Percentiles rank a stretch among this genome's conserved stretches.
Evolutionary conservation across 2,329 filamentous ascomycete species (phyloP).

Genomic region (Phaeophleospora eucalypticola): DNA sequence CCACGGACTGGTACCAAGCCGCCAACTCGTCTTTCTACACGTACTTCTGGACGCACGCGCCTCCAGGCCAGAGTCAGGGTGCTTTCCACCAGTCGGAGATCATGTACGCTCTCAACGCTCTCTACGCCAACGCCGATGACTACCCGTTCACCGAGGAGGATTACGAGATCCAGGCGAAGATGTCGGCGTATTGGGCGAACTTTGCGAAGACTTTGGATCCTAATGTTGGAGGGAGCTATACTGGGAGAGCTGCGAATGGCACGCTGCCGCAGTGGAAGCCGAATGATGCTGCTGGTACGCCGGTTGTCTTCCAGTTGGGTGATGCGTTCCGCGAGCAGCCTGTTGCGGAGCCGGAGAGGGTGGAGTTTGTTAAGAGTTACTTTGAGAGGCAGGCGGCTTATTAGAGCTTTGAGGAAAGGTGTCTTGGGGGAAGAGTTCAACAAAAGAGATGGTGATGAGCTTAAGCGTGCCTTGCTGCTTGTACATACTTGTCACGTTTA

Average conservation of each 20-base stretch:
- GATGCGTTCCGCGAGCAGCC: neutral
- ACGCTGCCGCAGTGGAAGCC: conserved; percentile 3
- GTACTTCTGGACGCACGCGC: conserved; percentile 7
- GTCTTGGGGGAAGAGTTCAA: too few relatives aligned
- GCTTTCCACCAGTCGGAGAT: conserved; percentile 7
- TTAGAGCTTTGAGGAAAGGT: too few relatives aligned
- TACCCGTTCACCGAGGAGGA: conserved; percentile 4
- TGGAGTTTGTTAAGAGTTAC: conserved; percentile 5
- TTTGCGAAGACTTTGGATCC: conserved; percentile 11
- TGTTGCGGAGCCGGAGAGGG: conserved; percentile 1
- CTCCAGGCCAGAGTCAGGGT: conserved; percentile 5
- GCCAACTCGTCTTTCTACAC: conserved; percentile 8
- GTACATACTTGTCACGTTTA: too few relatives aligned
- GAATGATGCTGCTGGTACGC: conserved; percentile 1
- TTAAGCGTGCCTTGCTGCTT: too few relatives aligned
- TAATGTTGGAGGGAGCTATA: conserved; percentile 1
- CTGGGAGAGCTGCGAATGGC: conserved; percentile 5
- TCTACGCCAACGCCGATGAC: conserved; percentile 7
- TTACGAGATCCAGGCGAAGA: conserved; percentile 6
- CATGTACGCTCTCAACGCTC: conserved; percentile 8
- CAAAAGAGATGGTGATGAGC: too few relatives aligned
- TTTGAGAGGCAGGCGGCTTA: conserved; percentile 8
- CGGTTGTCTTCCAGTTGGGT: conserved; percentile 5
- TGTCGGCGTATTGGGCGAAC: conserved; percentile 6
- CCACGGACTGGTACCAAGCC: conserved; percentile 5